These are phyloP conservation scores for Pythium angustatum DNA, from an alignment of 352 stramenopile species.

Conservation along the genomic window DNA sequence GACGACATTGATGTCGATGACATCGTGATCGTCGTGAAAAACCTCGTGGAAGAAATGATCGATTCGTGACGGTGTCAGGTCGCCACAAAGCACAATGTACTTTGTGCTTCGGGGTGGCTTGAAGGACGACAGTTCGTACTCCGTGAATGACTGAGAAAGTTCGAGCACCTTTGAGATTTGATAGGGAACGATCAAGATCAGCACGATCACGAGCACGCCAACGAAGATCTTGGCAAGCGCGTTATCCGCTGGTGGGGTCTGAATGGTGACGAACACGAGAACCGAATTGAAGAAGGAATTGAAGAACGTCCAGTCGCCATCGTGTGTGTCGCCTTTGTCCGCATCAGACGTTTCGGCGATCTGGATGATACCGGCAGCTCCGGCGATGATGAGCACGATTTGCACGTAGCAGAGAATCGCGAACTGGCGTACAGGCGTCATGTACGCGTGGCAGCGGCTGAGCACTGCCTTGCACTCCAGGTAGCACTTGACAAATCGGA, in stretches of 20 bases:
- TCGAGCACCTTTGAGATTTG: conserved; percentile 83
- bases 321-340: conserved; percentile 45
- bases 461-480: conserved; percentile 70
- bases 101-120: conserved; percentile 60
- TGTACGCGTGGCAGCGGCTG: conserved; percentile 72
- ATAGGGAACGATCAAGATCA: conserved; percentile 86
- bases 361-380: conserved; percentile 80
- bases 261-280: conserved; percentile 86
- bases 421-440: conserved; percentile 83
- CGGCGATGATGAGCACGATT: conserved; percentile 74
- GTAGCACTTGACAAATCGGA: conserved; percentile 86
- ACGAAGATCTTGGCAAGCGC: conserved; percentile 81
- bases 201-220: conserved; percentile 76
- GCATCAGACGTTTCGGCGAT: conserved; percentile 81
- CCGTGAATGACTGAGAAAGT: conserved; percentile 69
- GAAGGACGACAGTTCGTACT: conserved; percentile 74
- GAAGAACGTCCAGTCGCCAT: conserved; percentile 87
- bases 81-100: conserved; percentile 82
- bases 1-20: conserved; percentile 76
- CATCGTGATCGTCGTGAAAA: conserved; percentile 87
- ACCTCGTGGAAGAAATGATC: conserved; percentile 87
- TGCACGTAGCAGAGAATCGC: conserved; percentile 83
- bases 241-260: conserved; percentile 81
- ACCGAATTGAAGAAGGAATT: conserved; percentile 89
- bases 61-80: conserved; percentile 79